Percentiles rank a stretch among this genome's conserved stretches.
Conservation (phyloP, 1,284 basidiomycete genomes). For the Pisolithus thermaeus region DNA sequence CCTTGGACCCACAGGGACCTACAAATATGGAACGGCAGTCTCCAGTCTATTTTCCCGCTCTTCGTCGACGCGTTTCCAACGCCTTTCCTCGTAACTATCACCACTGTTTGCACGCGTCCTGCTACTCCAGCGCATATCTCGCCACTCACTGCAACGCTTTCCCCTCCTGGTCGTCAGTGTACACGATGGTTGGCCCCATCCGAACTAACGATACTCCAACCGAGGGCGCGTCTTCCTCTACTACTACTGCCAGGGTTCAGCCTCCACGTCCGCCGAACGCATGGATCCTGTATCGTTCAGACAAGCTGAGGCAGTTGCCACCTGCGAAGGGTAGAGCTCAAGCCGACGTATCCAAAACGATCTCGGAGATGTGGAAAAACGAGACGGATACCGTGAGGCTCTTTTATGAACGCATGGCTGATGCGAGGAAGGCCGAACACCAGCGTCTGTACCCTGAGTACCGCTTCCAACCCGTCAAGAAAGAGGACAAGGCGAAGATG, state of each 20-base stretch:
- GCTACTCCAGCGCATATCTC: slow-evolving; percentile 2
- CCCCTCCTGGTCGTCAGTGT: slow-evolving; percentile 4
- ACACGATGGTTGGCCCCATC: slow-evolving; percentile 17
- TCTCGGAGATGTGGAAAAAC: slow-evolving; percentile 65
- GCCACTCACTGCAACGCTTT: slow-evolving; percentile 3
- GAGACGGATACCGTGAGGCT: slow-evolving; percentile 48
- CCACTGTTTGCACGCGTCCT: slow-evolving; percentile 13
- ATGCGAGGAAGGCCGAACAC: slow-evolving; percentile 65
- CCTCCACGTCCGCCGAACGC: slow-evolving; percentile 80
- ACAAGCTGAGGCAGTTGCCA: slow-evolving; percentile 46
- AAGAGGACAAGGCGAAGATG: slow-evolving; percentile 51
- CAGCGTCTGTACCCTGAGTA: slow-evolving; percentile 61
- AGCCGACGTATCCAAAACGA: slow-evolving; percentile 65
- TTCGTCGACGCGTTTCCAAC: slow-evolving; percentile 23
- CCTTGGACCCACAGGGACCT: slow-evolving; percentile 29
- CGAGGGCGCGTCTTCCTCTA: neutral
- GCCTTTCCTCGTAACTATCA: slow-evolving; percentile 7
- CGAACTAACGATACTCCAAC: slow-evolving; percentile 1
- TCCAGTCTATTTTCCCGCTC: slow-evolving; percentile 19
- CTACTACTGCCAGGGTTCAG: slow-evolving; percentile 22
- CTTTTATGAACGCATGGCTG: slow-evolving; percentile 68
- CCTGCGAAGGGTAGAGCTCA: slow-evolving; percentile 47
- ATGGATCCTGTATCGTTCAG: slow-evolving; percentile 88
- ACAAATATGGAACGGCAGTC: slow-evolving; percentile 24
- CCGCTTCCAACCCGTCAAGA: slow-evolving; percentile 66